These are phyloP conservation scores for Fusarium duplospermum DNA, from an alignment of 2,329 filamentous ascomycete genomes.

Conservation along the genomic window DNA sequence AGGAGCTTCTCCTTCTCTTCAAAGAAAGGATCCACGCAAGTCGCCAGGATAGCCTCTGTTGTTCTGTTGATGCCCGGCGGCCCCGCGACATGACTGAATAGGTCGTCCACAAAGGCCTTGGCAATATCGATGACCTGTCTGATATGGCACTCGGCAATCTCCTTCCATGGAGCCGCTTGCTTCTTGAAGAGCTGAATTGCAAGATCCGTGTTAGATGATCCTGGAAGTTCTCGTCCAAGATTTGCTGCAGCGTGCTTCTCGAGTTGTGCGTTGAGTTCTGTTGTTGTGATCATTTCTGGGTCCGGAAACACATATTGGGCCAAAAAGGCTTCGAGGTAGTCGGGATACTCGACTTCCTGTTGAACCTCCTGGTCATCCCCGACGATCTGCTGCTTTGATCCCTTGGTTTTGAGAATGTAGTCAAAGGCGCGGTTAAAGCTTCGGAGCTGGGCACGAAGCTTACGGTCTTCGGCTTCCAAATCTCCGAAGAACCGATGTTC, in stretches of 20 bases:
- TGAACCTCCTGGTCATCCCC: not conserved
- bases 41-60: conserved; percentile 38
- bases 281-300: conserved; percentile 37
- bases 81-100: conserved; percentile 49
- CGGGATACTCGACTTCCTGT: conserved; percentile 20
- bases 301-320: conserved; percentile 45
- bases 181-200: conserved; percentile 54
- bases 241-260: conserved; percentile 50
- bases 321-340: conserved; percentile 46
- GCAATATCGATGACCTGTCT: conserved; percentile 42
- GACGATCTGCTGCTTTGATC: conserved; percentile 33
- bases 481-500: conserved; percentile 52
- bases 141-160: conserved; percentile 52
- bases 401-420: conserved; percentile 41
- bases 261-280: conserved; percentile 42
- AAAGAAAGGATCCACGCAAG: conserved; percentile 48
- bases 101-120: conserved; percentile 52
- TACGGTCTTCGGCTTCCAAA: conserved; percentile 21
- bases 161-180: conserved; percentile 53
- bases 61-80: conserved; percentile 24
- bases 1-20: conserved; percentile 46
- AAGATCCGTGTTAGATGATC: conserved; percentile 51
- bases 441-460: conserved; percentile 47
- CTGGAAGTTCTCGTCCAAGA: conserved; percentile 56
- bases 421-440: conserved; percentile 48